These are phyloP conservation scores for Suillus occidentalis DNA, from an alignment of 768 basidiomycete species.

Conservation along the genomic window DNA sequence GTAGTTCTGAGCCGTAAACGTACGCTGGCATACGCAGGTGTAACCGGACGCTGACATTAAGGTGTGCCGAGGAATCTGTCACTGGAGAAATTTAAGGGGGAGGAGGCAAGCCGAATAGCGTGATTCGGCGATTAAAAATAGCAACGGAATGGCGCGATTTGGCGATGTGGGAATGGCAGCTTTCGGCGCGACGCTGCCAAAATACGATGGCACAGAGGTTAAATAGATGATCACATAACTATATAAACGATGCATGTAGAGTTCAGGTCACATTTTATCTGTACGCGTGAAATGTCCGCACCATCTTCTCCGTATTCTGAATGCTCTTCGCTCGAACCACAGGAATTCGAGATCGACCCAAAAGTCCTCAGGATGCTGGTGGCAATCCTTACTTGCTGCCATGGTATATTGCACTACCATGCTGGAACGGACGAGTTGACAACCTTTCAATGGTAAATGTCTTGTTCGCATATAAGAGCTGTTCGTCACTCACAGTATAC, in stretches of 20 bases:
- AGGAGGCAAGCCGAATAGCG: too few relatives aligned
- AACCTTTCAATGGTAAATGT: not conserved
- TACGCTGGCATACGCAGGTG: not conserved
- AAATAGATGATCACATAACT: not conserved
- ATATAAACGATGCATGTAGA: not conserved
- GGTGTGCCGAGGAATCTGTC: not conserved
- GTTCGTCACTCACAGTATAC: not conserved
- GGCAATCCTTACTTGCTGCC: not conserved
- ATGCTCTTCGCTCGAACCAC: not conserved
- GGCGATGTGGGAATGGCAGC: not conserved
- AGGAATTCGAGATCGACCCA: not conserved
- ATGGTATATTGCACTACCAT: not conserved
- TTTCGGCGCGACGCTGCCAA: too few relatives aligned
- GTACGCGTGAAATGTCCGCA: not conserved
- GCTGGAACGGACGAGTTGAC: not conserved
- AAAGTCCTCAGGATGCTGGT: not conserved
- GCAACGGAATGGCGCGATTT: not conserved
- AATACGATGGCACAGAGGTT: too few relatives aligned
- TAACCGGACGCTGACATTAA: not conserved
- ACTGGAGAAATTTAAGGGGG: too few relatives aligned
- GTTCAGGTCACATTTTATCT: not conserved
- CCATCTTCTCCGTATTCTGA: not conserved
- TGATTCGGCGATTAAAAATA: too few relatives aligned
- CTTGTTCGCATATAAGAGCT: not conserved
- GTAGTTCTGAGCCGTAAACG: not conserved